A percentile compares a stretch with the other conserved stretches of the same genome.
Evolutionary conservation across 2,329 filamentous ascomycete genomes (phyloP).

Genomic region (Sclerotinia spermophila): DNA sequence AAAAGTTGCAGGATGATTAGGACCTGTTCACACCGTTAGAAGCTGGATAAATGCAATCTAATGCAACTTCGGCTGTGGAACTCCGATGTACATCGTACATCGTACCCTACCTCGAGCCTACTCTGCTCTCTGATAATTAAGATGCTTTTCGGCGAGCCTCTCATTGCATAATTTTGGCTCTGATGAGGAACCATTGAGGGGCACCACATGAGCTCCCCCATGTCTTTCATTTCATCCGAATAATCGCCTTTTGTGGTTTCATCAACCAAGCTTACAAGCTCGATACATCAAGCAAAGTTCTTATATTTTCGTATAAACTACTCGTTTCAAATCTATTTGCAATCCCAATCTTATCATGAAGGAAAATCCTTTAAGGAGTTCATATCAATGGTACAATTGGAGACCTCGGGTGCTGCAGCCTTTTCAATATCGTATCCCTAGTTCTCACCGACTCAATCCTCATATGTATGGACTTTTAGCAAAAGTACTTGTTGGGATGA

Average conservation of each 20-base stretch:
- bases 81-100: neutral
- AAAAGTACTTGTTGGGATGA: neutral
- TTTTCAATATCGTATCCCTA: neutral
- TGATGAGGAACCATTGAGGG: neutral
- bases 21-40: neutral
- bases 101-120: too few species aligned
- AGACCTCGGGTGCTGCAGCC: neutral
- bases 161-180: neutral
- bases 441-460: neutral
- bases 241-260: neutral
- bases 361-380: neutral
- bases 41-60: conserved; percentile 2
- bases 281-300: neutral
- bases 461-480: neutral
- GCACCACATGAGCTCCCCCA: conserved; percentile 7
- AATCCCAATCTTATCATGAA: neutral
- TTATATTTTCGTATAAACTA: neutral
- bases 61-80: neutral
- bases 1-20: neutral
- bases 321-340: neutral
- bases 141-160: neutral
- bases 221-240: neutral
- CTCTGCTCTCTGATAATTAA: too few species aligned
- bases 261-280: neutral
- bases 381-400: neutral